These are phyloP conservation scores for Suhomyces sp. DNA, from an alignment of 805 yeast species.

Conservation along the genomic window DNA sequence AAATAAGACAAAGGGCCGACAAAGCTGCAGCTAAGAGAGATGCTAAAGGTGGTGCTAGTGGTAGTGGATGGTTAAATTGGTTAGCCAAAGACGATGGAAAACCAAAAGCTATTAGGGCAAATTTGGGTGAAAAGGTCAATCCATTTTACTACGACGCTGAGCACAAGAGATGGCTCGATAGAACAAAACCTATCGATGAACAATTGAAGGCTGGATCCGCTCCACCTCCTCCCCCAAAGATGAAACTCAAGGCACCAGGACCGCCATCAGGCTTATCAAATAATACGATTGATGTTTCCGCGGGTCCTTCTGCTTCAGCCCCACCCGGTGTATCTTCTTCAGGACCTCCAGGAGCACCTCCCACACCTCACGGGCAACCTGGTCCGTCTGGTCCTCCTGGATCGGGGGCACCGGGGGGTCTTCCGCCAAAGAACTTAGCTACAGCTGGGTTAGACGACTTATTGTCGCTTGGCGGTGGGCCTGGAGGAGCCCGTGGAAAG, in stretches of 20 bases:
- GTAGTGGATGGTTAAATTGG: constrained; percentile 56
- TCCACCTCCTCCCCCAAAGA: constrained; percentile 64
- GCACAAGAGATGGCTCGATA: constrained; percentile 83
- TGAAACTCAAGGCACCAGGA: constrained; percentile 16
- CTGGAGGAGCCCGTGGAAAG: constrained; percentile 20
- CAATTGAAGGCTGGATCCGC: constrained; percentile 53
- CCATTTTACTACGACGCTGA: constrained; percentile 79
- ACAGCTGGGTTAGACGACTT: constrained; percentile 44
- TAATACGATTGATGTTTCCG: neutral
- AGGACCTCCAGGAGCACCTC: constrained; percentile 7
- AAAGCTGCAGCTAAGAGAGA: constrained; percentile 13
- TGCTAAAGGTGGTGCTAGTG: constrained; percentile 7
- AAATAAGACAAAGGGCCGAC: constrained; percentile 34
- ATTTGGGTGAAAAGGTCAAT: constrained; percentile 71
- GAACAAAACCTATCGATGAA: constrained; percentile 64
- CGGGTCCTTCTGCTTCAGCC: constrained; percentile 10
- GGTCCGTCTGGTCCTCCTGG: constrained; percentile 6
- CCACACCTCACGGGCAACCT: too few species aligned
- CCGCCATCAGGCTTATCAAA: constrained; percentile 12
- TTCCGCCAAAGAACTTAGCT: constrained; percentile 28
- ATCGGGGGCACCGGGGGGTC: constrained; percentile 10
- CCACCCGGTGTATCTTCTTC: constrained; percentile 5
- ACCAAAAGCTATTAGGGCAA: constrained; percentile 79
- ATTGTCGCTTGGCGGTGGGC: constrained; percentile 29
- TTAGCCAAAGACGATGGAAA: constrained; percentile 52